Percentiles rank a stretch among this genome's conserved stretches.
Evolutionary conservation across 2,329 filamentous ascomycete genomes (phyloP).

Genomic region (Chaetomium strumarium): DNA sequence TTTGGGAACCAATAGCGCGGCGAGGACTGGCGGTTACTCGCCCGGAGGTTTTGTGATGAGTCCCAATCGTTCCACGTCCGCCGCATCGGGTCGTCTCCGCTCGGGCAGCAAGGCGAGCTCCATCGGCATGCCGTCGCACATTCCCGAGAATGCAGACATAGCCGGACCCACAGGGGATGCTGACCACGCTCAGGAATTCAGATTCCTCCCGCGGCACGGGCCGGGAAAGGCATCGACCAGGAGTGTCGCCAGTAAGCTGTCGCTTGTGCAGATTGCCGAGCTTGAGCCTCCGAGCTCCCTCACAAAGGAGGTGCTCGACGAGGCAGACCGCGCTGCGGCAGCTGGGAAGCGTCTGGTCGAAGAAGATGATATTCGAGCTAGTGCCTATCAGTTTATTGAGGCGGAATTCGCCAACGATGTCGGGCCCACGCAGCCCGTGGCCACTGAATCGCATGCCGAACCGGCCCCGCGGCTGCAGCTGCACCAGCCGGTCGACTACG

Average conservation of each 20-base stretch:
- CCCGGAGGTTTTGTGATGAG: constrained; percentile 63
- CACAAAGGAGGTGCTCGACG: constrained; percentile 47
- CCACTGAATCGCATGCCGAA: constrained; percentile 9
- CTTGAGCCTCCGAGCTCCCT: constrained; percentile 46
- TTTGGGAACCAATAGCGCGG: constrained; percentile 60
- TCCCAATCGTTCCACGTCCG: constrained; percentile 56
- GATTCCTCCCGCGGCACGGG: constrained; percentile 44
- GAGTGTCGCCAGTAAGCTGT: constrained; percentile 39
- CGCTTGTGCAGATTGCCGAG: constrained; percentile 52
- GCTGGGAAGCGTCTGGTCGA: constrained; percentile 30
- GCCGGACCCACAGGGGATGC: constrained; percentile 37
- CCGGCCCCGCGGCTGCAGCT: constrained; percentile 21
- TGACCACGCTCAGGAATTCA: constrained; percentile 27
- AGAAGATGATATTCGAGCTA: constrained; percentile 35
- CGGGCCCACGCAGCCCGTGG: constrained; percentile 18
- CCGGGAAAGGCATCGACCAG: constrained; percentile 44
- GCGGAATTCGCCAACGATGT: constrained; percentile 22
- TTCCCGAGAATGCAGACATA: constrained; percentile 23
- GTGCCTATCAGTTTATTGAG: constrained; percentile 33
- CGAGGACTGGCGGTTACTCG: constrained; percentile 64
- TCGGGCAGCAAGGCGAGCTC: constrained; percentile 49
- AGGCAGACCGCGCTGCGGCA: constrained; percentile 41
- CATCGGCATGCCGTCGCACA: constrained; percentile 23
- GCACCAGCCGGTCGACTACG: constrained; percentile 21
- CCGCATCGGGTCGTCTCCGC: constrained; percentile 41